phyloP scores from a whole-genome alignment of 2,329 filamentous ascomycete genomes.

The Alternaria infectoria region DNA sequence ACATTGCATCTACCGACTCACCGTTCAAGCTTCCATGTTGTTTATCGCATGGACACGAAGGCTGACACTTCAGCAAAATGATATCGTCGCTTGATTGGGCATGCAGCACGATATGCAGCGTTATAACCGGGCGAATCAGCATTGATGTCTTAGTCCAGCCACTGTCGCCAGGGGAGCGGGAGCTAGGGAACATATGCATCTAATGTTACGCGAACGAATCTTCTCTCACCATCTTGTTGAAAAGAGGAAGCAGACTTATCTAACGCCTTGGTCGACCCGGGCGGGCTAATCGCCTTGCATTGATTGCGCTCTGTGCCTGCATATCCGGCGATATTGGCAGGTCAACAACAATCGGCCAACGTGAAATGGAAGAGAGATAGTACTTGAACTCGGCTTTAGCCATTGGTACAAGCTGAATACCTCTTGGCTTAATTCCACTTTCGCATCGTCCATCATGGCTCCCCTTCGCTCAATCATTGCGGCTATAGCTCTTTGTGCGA shows the following conservation, averaged over 20 bases:
- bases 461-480: background rate
- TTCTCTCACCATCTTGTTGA: background rate
- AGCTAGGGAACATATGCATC: background rate
- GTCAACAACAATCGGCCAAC: background rate
- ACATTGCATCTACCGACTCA: background rate
- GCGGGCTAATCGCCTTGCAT: background rate
- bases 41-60: background rate
- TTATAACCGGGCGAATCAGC: background rate
- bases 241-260: background rate
- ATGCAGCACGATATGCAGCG: background rate
- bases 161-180: too few species aligned
- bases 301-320: slow-evolving; percentile 2
- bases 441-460: background rate
- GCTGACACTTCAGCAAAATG: background rate
- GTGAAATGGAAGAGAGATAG: background rate
- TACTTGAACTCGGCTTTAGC: background rate
- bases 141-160: background rate
- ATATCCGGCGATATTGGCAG: slow-evolving; percentile 5
- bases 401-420: too few species aligned
- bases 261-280: background rate
- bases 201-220: background rate
- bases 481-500: background rate
- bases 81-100: too few species aligned
- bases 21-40: background rate
- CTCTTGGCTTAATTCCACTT: too few species aligned